Percentiles rank a stretch among this genome's conserved stretches.
Evolutionary conservation across 1,139 yeast genomes (phyloP).

Genomic region (Scheffersomyces lignicola): DNA sequence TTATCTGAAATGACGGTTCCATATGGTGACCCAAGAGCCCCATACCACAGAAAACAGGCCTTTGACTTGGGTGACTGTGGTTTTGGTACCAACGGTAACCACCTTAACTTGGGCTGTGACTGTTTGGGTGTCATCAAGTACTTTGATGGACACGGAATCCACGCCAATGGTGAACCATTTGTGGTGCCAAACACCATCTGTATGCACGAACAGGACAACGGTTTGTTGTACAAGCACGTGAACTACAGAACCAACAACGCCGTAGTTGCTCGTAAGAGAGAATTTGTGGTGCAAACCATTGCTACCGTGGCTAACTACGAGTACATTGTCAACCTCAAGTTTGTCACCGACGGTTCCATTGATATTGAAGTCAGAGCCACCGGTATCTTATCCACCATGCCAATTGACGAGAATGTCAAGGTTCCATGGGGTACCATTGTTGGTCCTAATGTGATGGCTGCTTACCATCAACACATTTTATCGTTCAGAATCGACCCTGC

Average conservation of each 20-base stretch:
- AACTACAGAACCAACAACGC: slow-evolving; percentile 77
- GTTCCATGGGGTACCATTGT: slow-evolving; percentile 85
- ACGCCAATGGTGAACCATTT: slow-evolving; percentile 64
- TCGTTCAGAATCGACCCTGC: slow-evolving; percentile 88
- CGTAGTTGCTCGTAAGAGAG: slow-evolving; percentile 82
- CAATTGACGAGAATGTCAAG: slow-evolving; percentile 71
- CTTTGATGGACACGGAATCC: slow-evolving; percentile 64
- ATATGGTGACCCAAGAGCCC: slow-evolving; percentile 88
- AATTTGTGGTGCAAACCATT: slow-evolving; percentile 80
- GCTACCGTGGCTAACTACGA: slow-evolving; percentile 92
- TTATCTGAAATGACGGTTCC: slow-evolving; percentile 92
- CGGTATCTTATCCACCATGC: slow-evolving; percentile 82
- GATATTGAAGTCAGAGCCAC: slow-evolving; percentile 87
- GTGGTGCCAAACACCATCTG: slow-evolving; percentile 75
- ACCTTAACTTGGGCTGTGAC: slow-evolving; percentile 79
- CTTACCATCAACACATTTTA: slow-evolving; percentile 85
- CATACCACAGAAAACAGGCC: slow-evolving; percentile 90
- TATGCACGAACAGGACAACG: slow-evolving; percentile 83
- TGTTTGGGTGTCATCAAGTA: slow-evolving; percentile 86
- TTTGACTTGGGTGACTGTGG: slow-evolving; percentile 93
- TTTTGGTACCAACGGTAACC: slow-evolving; percentile 78
- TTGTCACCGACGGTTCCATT: slow-evolving; percentile 81
- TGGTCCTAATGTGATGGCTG: slow-evolving; percentile 85
- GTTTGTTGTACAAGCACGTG: slow-evolving; percentile 79
- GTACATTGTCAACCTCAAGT: slow-evolving; percentile 73